Conservation (phyloP, 805 yeast genomes). For the Wickerhamiella azymoides region DNA sequence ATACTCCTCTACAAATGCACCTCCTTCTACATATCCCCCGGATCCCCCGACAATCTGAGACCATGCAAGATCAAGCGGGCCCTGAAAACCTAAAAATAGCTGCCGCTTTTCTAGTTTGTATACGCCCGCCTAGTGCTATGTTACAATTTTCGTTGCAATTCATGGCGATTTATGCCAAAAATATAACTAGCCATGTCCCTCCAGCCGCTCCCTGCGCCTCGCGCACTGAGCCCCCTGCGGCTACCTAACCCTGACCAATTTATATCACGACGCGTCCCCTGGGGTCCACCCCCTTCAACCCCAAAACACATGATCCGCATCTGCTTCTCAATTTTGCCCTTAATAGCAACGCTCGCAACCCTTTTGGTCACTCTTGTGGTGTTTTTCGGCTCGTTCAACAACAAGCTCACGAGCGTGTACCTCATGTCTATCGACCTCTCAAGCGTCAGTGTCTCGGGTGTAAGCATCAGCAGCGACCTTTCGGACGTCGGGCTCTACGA, state of each 20-base stretch:
- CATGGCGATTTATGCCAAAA: too few species aligned
- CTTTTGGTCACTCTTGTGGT: constrained; percentile 36
- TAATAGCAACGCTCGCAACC: constrained; percentile 19
- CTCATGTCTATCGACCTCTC: constrained; percentile 36
- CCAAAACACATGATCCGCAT: not conserved
- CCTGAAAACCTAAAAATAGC: too few species aligned
- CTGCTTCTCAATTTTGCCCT: not conserved
- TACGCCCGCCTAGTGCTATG: too few species aligned
- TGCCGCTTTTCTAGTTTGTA: too few species aligned
- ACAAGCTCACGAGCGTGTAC: constrained; percentile 33
- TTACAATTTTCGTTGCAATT: too few species aligned
- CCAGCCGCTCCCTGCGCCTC: too few species aligned
- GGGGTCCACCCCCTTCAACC: not conserved
- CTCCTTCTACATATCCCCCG: too few species aligned
- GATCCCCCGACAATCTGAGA: too few species aligned
- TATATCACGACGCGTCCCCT: not conserved
- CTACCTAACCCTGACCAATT: not conserved
- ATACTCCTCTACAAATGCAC: too few species aligned
- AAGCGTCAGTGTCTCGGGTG: constrained; percentile 19
- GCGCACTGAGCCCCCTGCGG: not conserved
- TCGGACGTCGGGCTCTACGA: constrained; percentile 31
- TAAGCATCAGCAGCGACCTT: not conserved
- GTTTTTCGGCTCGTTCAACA: constrained; percentile 38
- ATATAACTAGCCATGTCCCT: too few species aligned
- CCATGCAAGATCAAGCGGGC: too few species aligned